Evolutionary conservation across 192 early-diverging fungal genomes (phyloP).

Genomic region (Coemansia biformis): DNA sequence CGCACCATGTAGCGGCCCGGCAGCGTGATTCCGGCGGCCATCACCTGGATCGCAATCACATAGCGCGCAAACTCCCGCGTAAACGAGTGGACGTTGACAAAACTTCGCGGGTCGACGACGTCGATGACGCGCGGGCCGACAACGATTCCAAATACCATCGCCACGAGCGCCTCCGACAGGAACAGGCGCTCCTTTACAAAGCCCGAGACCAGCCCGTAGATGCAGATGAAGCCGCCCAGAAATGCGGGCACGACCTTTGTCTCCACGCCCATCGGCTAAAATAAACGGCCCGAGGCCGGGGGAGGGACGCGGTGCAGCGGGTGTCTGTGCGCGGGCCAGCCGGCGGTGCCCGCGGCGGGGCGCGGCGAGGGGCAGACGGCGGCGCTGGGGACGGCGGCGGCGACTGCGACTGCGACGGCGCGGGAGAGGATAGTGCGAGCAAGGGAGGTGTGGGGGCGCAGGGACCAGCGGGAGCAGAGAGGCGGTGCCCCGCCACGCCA

Average conservation of each 20-base stretch:
- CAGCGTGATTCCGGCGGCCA: constrained; percentile 79
- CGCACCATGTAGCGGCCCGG: constrained; percentile 72
- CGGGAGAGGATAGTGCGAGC: too few relatives aligned
- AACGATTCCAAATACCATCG: constrained; percentile 80
- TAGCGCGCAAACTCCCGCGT: constrained; percentile 72
- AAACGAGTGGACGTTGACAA: constrained; percentile 52
- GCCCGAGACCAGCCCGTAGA: constrained; percentile 64
- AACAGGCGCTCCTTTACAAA: constrained; percentile 70
- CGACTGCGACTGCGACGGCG: too few relatives aligned
- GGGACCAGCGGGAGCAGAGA: too few relatives aligned
- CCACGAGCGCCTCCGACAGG: constrained; percentile 71
- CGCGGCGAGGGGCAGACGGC: too few relatives aligned
- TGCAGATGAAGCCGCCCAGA: constrained; percentile 72
- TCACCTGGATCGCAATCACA: constrained; percentile 77
- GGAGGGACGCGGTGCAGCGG: neutral
- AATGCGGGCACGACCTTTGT: constrained; percentile 54
- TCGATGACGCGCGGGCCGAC: constrained; percentile 72
- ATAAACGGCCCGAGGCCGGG: neutral
- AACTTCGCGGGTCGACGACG: constrained; percentile 60
- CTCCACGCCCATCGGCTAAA: constrained; percentile 8
- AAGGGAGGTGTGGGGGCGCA: too few relatives aligned
- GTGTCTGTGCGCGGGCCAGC: too few relatives aligned
- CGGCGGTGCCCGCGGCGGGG: too few relatives aligned
- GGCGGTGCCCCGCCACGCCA: too few relatives aligned
- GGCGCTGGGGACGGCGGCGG: too few relatives aligned